phyloP scores from a whole-genome alignment of 1,284 basidiomycete genomes.

The Omphalotus olearius region DNA sequence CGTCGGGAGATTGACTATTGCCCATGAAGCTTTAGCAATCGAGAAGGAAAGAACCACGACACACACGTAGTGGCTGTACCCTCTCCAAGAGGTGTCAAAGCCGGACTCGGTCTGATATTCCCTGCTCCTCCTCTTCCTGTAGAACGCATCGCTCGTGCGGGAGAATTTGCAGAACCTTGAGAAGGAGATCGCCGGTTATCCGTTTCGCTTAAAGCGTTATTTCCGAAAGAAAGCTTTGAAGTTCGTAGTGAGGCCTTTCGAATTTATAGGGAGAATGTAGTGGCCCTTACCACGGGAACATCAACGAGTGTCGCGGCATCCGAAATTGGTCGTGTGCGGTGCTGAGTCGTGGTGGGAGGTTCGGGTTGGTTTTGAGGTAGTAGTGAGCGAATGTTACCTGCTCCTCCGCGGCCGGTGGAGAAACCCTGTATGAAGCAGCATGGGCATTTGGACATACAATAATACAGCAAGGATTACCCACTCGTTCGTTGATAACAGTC shows the following conservation, averaged over 20 bases:
- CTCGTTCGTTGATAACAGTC: not conserved
- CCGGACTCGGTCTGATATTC: constrained; percentile 4
- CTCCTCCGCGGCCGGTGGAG: constrained; percentile 6
- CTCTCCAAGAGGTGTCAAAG: no score
- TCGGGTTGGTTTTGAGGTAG: constrained; percentile 2
- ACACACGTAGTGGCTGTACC: constrained; percentile 1
- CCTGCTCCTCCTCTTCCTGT: constrained; percentile 10
- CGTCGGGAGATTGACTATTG: not conserved
- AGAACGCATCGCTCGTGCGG: not conserved
- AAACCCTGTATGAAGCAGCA: not conserved
- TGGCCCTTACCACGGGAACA: not conserved
- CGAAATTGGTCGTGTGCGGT: no score
- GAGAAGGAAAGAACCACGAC: not conserved
- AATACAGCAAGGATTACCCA: not conserved
- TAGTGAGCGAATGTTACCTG: constrained; percentile 5
- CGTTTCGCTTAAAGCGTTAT: not conserved
- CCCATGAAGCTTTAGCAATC: no score
- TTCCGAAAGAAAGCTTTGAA: not conserved
- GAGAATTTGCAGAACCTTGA: not conserved
- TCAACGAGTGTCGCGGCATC: no score
- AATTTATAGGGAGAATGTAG: not conserved
- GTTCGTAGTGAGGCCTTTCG: not conserved
- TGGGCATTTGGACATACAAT: not conserved
- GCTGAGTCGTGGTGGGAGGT: not conserved
- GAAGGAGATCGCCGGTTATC: not conserved